Percentiles rank a stretch among this genome's conserved stretches.
Conservation (phyloP, 2,329 filamentous ascomycete genomes). For the Sclerotiophoma versabilis region DNA sequence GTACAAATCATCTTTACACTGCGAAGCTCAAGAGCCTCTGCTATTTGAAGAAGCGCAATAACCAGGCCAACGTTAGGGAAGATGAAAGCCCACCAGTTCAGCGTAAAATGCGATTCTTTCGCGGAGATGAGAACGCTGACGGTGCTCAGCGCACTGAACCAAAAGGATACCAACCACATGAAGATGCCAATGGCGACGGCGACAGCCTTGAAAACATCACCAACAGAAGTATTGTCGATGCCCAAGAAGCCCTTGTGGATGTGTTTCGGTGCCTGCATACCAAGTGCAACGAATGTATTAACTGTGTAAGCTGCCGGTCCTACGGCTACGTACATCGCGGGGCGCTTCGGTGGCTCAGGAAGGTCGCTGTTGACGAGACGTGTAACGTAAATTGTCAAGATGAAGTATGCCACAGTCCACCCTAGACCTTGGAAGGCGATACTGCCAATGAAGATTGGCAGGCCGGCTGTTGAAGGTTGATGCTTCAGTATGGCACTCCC, state of each 20-base stretch:
- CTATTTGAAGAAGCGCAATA: constrained; percentile 61
- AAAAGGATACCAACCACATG: constrained; percentile 58
- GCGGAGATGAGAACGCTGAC: constrained; percentile 47
- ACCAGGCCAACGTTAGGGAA: constrained; percentile 70
- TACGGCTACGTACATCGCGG: constrained; percentile 61
- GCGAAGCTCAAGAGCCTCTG: constrained; percentile 59
- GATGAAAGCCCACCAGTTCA: constrained; percentile 64
- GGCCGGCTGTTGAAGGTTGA: constrained; percentile 38
- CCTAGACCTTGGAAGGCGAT: constrained; percentile 73
- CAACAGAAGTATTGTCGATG: constrained; percentile 41
- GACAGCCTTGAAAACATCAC: constrained; percentile 50
- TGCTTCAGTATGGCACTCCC: constrained; percentile 45
- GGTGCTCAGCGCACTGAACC: constrained; percentile 57
- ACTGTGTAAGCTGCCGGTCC: constrained; percentile 46
- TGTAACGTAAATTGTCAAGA: constrained; percentile 75
- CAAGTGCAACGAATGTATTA: constrained; percentile 49
- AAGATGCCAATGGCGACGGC: constrained; percentile 55
- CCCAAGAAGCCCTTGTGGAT: constrained; percentile 45
- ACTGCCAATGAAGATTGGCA: constrained; percentile 59
- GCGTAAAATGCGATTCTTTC: constrained; percentile 48
- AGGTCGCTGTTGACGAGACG: constrained; percentile 69
- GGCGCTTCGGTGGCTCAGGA: constrained; percentile 50
- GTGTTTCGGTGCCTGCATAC: constrained; percentile 49
- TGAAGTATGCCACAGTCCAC: constrained; percentile 69
- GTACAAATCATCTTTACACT: constrained; percentile 62